phyloP scores from a whole-genome alignment of 345 rosid species.

The Eucalyptus pauciflora region DNA sequence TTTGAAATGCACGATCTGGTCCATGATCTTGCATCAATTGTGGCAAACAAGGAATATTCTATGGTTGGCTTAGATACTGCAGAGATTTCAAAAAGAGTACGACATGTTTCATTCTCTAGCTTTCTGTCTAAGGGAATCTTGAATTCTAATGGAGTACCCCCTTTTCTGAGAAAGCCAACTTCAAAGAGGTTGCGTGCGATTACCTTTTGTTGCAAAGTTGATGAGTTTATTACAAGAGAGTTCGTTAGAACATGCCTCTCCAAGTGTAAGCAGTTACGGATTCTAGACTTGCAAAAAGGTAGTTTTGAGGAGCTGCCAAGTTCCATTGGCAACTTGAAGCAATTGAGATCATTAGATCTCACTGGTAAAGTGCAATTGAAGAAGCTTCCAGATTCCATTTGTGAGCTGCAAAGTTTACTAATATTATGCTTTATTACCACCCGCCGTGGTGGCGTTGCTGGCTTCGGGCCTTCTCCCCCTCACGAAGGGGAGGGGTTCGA shows the following conservation, averaged over 20 bases:
- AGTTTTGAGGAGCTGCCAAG: not conserved
- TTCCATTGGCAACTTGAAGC: not conserved
- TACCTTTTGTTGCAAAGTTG: accelerated
- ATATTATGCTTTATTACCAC: too few relatives aligned
- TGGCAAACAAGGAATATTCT: not conserved
- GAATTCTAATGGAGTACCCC: not conserved
- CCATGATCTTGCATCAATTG: not conserved
- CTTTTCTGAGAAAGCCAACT: not conserved
- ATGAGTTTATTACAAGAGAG: not conserved
- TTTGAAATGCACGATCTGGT: not conserved
- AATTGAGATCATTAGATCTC: accelerated
- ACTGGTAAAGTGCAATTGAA: accelerated
- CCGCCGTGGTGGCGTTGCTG: too few relatives aligned
- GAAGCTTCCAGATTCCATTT: not conserved
- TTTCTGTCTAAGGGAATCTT: not conserved
- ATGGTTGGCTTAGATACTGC: not conserved
- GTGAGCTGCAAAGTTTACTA: not conserved
- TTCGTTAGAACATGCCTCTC: not conserved
- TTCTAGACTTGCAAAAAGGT: accelerated
- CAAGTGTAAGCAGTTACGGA: not conserved
- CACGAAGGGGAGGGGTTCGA: too few relatives aligned
- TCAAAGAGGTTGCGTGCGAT: not conserved
- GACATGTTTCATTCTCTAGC: not conserved
- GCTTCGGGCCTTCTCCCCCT: too few relatives aligned
- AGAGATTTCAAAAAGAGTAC: not conserved